Percentiles rank a stretch among this genome's conserved stretches.
Evolutionary conservation across 2,329 filamentous ascomycete species (phyloP).

Genomic region (Fusarium sp.): DNA sequence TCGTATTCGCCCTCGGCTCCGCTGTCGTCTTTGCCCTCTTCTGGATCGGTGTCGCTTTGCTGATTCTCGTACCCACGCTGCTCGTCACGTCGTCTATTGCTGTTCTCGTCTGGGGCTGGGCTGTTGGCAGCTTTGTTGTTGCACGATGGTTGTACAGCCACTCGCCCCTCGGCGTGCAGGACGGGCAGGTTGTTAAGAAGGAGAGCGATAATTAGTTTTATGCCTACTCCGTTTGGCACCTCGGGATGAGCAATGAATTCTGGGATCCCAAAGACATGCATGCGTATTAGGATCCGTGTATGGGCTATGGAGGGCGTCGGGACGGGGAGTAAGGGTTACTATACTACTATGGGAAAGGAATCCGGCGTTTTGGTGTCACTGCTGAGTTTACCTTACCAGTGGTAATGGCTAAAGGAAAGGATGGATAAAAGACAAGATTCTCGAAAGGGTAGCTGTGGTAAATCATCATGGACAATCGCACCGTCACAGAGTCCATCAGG

Average conservation of each 20-base stretch:
- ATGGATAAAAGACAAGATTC: not conserved
- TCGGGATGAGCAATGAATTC: constrained; percentile 5
- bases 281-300: constrained; percentile 21
- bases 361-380: constrained; percentile 1
- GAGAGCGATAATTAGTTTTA: constrained; percentile 30
- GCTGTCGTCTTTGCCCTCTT: constrained; percentile 73
- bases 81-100: constrained; percentile 71
- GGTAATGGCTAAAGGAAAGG: not conserved
- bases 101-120: constrained; percentile 73
- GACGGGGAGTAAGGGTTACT: constrained; percentile 2
- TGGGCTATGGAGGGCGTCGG: constrained; percentile 4
- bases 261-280: constrained; percentile 26
- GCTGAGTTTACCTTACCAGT: not conserved
- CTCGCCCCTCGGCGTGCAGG: constrained; percentile 39
- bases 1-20: constrained; percentile 68
- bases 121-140: constrained; percentile 65
- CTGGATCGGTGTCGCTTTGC: constrained; percentile 71
- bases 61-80: constrained; percentile 74
- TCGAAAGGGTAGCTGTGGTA: not conserved
- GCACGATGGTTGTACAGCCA: constrained; percentile 58
- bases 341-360: not conserved
- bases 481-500: not conserved
- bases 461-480: not conserved
- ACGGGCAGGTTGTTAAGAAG: constrained; percentile 40
- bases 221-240: constrained; percentile 13